These are phyloP conservation scores for Delonix regia DNA, from an alignment of 306 rosid species.

Conservation along the genomic window DNA sequence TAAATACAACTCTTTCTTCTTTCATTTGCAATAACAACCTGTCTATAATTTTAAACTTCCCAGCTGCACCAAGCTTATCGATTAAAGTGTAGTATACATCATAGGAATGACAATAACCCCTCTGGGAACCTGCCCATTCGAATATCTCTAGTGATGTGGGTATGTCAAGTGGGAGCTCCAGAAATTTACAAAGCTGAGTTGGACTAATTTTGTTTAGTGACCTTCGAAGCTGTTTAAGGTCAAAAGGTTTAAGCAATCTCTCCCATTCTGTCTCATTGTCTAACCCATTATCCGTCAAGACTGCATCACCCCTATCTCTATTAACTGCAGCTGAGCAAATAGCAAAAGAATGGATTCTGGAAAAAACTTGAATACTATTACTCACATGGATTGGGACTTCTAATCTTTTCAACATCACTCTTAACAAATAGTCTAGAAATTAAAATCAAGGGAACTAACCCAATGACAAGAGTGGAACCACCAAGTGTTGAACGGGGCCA, in stretches of 20 bases:
- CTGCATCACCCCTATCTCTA: slow-evolving; percentile 18
- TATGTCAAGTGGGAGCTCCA: slow-evolving; percentile 77
- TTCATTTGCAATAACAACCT: slow-evolving; percentile 77
- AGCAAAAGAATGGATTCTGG: slow-evolving; percentile 46
- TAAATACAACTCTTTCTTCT: slow-evolving; percentile 66
- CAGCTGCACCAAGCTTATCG: slow-evolving; percentile 77
- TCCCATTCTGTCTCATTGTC: slow-evolving; percentile 83
- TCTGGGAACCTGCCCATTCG: slow-evolving; percentile 66
- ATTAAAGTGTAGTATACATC: slow-evolving; percentile 63
- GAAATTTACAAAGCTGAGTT: slow-evolving; percentile 67
- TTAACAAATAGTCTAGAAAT: neutral
- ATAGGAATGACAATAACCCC: slow-evolving; percentile 75
- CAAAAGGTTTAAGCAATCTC: slow-evolving; percentile 80
- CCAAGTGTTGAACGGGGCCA: neutral
- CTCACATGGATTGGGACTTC: slow-evolving; percentile 32
- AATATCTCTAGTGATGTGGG: slow-evolving; percentile 77
- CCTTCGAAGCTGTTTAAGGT: slow-evolving; percentile 68
- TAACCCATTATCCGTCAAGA: slow-evolving; percentile 30
- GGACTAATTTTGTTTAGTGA: slow-evolving; percentile 65
- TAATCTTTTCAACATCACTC: slow-evolving; percentile 53
- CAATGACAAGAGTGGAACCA: neutral
- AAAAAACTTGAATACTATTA: slow-evolving; percentile 41
- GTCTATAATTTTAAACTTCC: slow-evolving; percentile 74
- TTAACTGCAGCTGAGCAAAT: slow-evolving; percentile 47
- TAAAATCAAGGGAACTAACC: slow-evolving; percentile 29